Conservation (phyloP, 192 early-diverging fungal species). For the Coemansia sp. region DNA sequence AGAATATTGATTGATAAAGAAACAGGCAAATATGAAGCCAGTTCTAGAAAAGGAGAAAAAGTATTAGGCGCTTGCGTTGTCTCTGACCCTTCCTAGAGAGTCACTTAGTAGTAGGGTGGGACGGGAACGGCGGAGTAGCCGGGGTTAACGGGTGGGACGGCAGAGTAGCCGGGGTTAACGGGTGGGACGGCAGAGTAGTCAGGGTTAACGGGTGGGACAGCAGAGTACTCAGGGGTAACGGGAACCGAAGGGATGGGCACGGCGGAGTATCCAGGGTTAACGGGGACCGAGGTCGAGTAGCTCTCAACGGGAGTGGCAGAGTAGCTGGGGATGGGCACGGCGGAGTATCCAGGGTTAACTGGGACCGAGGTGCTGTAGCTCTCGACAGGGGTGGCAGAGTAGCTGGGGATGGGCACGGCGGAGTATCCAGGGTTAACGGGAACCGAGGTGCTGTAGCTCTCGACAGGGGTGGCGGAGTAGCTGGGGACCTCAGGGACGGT, state of each 20-base stretch:
- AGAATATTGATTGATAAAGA: slow-evolving; percentile 9
- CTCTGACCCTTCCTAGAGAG: not conserved
- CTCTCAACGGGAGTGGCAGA: not conserved
- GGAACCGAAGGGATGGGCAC: not conserved
- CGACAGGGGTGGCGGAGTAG: slow-evolving; percentile 12
- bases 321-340: not conserved
- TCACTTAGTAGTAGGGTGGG: slow-evolving; percentile 37
- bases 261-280: not conserved
- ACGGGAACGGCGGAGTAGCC: slow-evolving; percentile 4
- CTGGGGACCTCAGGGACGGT: slow-evolving; percentile 10
- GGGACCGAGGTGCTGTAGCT: not conserved
- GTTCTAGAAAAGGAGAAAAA: slow-evolving; percentile 1
- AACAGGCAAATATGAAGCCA: not conserved
- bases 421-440: not conserved
- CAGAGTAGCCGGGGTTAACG: not conserved
- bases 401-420: not conserved
- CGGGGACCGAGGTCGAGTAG: not conserved
- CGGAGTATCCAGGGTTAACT: not conserved
- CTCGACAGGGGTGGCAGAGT: not conserved
- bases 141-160: not conserved
- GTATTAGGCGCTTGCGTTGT: slow-evolving; percentile 38
- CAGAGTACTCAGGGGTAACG: slow-evolving; percentile 4
- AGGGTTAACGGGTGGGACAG: not conserved
- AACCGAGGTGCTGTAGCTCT: not conserved
- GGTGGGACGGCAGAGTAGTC: slow-evolving; percentile 2